Evolutionary conservation across 306 rosid species (phyloP), one percentile per base, ranked within the genome.

Genomic region (Pyrus communis): DNA sequence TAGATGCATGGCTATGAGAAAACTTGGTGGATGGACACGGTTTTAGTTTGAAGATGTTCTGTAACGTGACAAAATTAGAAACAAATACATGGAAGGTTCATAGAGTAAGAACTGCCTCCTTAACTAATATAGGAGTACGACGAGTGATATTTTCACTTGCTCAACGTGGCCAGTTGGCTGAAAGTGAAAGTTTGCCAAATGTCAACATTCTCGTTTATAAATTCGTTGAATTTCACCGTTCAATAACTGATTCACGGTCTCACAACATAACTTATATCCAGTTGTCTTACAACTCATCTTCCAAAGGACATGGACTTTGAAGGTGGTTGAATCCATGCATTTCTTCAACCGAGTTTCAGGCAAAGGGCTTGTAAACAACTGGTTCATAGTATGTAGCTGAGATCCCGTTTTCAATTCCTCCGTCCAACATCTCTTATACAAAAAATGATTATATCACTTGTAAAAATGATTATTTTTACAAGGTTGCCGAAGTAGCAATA

Each of bases 81-180:
- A 19, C 64, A 54, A 35, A 35, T 22, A 33, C 27, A 31, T 71
- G 30, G 21, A 71, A 54, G 65, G 49, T 33, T 73, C 67, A 38
- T 22, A 1, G 13, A 22, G 67, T 58, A 25, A 31, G 59, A 42
- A 35, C 15, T 61, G 45, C 35, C 58, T 6, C 77, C 61, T 60
- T 43, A 2, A 43, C 69, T 25, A 23, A 27, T 51, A 74, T 11
- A 15, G 25, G 40, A 17, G 13, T 5, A 21, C n/a, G 14, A 40
- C 23, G 33, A 23, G 25, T 51, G 55, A 61, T n/a, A 17, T 7
- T 27, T 71, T 81, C 75, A 77, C 81, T 31, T 30, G 25, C 63
- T 17, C 25, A 64, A 71, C 78, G 65, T 66, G 78, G 75, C 81
- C 84, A 81, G 78, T 73, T 71, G 81, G 63, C 55, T 65, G 78